These are phyloP conservation scores for Corylus heterophylla DNA, from an alignment of 306 rosid genomes.

Conservation along the genomic window DNA sequence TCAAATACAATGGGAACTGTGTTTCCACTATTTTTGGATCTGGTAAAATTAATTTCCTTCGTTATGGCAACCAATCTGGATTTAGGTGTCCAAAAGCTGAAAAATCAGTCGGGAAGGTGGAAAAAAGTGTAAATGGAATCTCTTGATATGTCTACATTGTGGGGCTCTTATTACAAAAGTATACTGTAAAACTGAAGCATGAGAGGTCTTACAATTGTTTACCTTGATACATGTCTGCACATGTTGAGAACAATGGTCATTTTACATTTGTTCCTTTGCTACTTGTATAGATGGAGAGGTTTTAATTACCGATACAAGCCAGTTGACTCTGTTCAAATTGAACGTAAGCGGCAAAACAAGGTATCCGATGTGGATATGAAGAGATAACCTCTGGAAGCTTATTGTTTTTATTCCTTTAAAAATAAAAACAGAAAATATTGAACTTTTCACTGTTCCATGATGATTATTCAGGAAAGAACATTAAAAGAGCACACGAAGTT, in stretches of 20 bases:
- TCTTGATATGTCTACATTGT: not conserved
- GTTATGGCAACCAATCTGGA: not conserved
- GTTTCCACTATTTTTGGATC: not conserved
- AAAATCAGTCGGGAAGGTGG: not conserved
- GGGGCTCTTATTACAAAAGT: too few relatives aligned
- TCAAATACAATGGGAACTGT: not conserved
- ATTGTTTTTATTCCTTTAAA: not conserved
- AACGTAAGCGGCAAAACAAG: slow-evolving; percentile 63
- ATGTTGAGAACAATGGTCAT: not conserved
- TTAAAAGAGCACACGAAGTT: slow-evolving; percentile 63
- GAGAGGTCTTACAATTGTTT: not conserved
- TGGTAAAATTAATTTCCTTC: not conserved
- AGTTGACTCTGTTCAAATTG: slow-evolving; percentile 54
- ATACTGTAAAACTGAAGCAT: not conserved
- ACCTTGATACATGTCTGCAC: not conserved
- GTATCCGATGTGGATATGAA: slow-evolving; percentile 30
- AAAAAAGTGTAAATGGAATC: not conserved
- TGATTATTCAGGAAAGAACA: slow-evolving; percentile 67
- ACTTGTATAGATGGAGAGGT: slow-evolving; percentile 67
- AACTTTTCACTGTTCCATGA: not conserved
- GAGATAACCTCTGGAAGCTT: not conserved
- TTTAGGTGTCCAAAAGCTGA: not conserved
- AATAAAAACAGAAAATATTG: not conserved
- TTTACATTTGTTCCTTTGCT: not conserved
- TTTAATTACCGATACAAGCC: slow-evolving; percentile 56